phyloP scores from a whole-genome alignment of 352 stramenopile species.

The Phytopythium chamaehyphon region DNA sequence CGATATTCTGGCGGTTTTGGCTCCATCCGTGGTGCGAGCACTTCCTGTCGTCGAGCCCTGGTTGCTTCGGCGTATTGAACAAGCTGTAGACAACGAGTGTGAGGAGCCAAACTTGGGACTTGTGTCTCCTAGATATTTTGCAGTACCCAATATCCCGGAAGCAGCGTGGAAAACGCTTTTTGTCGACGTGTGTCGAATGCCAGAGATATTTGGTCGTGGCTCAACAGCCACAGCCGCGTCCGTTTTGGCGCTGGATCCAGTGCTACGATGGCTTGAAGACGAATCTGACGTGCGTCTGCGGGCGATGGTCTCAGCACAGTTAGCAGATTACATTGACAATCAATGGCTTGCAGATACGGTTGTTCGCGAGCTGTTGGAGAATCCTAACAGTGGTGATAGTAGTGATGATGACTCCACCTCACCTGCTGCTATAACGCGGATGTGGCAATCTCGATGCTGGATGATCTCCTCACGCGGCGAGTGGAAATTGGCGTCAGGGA shows the following conservation, averaged over 20 bases:
- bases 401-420: conserved; percentile 1
- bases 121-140: conserved; percentile 2
- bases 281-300: conserved; percentile 31
- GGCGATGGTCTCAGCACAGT: conserved; percentile 32
- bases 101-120: neutral
- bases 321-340: conserved; percentile 40
- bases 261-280: conserved; percentile 45
- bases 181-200: conserved; percentile 35
- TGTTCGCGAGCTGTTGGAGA: neutral
- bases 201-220: conserved; percentile 30
- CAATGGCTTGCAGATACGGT: conserved; percentile 20
- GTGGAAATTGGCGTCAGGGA: conserved; percentile 29
- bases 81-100: neutral
- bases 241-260: conserved; percentile 13
- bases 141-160: conserved; percentile 7
- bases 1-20: conserved; percentile 21
- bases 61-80: conserved; percentile 3
- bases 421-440: neutral
- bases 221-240: neutral
- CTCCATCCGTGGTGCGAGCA: conserved; percentile 14
- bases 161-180: conserved; percentile 28
- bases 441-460: conserved; percentile 31
- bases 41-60: conserved; percentile 4
- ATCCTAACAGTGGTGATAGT: neutral
- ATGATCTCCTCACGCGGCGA: conserved; percentile 31